A percentile compares a stretch with the other conserved stretches of the same genome.
Conservation (phyloP, 2,329 filamentous ascomycete species). For the Cladophialophora chaetospira region DNA sequence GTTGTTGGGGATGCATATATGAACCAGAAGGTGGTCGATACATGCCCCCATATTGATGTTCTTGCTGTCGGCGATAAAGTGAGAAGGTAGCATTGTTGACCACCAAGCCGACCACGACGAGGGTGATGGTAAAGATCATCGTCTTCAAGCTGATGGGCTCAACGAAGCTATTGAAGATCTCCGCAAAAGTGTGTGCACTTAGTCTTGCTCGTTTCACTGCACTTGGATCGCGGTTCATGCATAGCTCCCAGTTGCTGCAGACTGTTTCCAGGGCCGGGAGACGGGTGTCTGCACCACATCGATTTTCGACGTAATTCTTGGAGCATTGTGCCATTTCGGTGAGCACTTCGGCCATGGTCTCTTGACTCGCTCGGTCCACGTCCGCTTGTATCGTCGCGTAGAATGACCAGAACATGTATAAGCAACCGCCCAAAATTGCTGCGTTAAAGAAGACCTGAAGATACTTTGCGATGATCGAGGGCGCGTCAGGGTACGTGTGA, state of each 20-base stretch:
- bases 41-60: conserved; percentile 18
- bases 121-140: conserved; percentile 46
- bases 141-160: conserved; percentile 87
- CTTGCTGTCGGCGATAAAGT: conserved; percentile 31
- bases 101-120: conserved; percentile 30
- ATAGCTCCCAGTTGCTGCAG: conserved; percentile 80
- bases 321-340: conserved; percentile 74
- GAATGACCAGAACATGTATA: conserved; percentile 70
- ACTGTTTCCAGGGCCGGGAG: conserved; percentile 71
- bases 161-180: conserved; percentile 92
- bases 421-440: conserved; percentile 49
- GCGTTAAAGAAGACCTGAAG: conserved; percentile 60
- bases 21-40: conserved; percentile 29
- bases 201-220: conserved; percentile 77
- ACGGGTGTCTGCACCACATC: conserved; percentile 67
- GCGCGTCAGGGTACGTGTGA: conserved; percentile 65
- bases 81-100: conserved; percentile 34
- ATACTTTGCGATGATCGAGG: conserved; percentile 67
- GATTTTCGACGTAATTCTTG: conserved; percentile 73
- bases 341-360: conserved; percentile 68
- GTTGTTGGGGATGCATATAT: conserved; percentile 26
- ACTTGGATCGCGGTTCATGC: conserved; percentile 81
- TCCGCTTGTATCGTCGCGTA: conserved; percentile 72
- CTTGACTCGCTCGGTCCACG: conserved; percentile 70
- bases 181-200: conserved; percentile 82